Conservation (phyloP, 768 basidiomycete species). For the Tubosaeta sp. region DNA sequence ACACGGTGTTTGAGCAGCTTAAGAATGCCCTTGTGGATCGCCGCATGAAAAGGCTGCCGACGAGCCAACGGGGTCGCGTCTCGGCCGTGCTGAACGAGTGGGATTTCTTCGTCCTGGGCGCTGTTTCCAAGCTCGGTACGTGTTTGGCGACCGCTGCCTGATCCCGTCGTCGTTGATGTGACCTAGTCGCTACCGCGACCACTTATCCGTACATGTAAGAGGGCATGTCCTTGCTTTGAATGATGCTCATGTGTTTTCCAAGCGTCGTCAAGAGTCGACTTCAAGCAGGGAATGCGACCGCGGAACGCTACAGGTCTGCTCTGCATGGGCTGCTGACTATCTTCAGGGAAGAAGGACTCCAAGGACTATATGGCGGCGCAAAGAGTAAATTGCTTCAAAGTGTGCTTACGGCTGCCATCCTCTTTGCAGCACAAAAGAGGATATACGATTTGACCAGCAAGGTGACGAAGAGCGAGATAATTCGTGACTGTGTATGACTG, state of each 20-base stretch:
- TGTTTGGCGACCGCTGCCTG: background rate
- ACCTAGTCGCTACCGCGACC: conserved; percentile 44
- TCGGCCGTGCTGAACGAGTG: conserved; percentile 57
- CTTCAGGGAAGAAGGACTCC: conserved; percentile 71
- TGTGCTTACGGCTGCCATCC: conserved; percentile 88
- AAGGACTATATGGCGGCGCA: conserved; percentile 83
- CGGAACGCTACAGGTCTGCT: conserved; percentile 70
- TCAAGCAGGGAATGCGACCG: conserved; percentile 67
- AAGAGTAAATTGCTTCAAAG: conserved; percentile 87
- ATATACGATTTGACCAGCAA: conserved; percentile 69
- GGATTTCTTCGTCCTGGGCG: conserved; percentile 95
- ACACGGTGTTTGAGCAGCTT: conserved; percentile 91
- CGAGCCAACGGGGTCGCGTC: conserved; percentile 36
- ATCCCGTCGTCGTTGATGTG: background rate
- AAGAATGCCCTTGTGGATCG: conserved; percentile 76
- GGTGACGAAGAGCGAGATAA: conserved; percentile 20
- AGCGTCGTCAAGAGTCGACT: conserved; percentile 74
- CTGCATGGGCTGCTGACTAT: conserved; percentile 76
- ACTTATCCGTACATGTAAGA: conserved; percentile 77
- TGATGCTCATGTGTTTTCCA: background rate
- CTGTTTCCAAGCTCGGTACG: conserved; percentile 83
- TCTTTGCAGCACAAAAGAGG: conserved; percentile 86
- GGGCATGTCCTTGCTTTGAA: background rate
- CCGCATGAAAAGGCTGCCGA: conserved; percentile 51
- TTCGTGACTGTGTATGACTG: background rate